phyloP scores from a whole-genome alignment of 495 filamentous ascomycete genomes.

The Neurospora sp. region DNA sequence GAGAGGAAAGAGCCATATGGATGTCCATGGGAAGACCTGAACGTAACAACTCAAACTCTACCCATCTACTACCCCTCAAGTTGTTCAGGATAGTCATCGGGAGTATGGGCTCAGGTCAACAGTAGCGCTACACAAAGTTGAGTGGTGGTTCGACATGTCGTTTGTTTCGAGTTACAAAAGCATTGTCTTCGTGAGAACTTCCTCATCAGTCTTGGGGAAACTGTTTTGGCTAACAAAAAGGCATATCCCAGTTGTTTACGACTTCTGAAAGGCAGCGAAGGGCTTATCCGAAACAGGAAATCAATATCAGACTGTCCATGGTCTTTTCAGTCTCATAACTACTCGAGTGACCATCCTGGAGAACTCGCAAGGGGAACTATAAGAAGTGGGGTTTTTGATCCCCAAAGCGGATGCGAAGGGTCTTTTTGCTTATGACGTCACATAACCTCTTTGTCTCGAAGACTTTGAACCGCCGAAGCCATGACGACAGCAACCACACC shows the following conservation, averaged over 20 bases:
- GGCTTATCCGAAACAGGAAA: neutral
- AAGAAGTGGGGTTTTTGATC: neutral
- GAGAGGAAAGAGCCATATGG: neutral
- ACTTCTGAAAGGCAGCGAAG: neutral
- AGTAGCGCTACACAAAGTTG: too few species aligned
- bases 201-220: neutral
- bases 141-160: neutral
- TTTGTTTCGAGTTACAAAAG: neutral
- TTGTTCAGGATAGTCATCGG: too few species aligned
- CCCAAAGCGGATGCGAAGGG: neutral
- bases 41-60: neutral
- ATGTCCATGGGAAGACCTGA: neutral
- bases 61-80: too few species aligned
- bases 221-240: neutral
- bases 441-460: neutral
- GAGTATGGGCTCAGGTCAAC: too few species aligned
- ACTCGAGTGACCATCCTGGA: neutral
- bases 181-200: too few species aligned
- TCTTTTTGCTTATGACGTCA: neutral
- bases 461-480: neutral
- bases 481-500: neutral
- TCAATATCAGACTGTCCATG: neutral
- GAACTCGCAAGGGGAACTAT: neutral
- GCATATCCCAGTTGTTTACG: neutral
- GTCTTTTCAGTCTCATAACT: neutral